Base-by-base conservation (phyloP, 805 yeast genomes). In the Henningerozyma blattae region DNA sequence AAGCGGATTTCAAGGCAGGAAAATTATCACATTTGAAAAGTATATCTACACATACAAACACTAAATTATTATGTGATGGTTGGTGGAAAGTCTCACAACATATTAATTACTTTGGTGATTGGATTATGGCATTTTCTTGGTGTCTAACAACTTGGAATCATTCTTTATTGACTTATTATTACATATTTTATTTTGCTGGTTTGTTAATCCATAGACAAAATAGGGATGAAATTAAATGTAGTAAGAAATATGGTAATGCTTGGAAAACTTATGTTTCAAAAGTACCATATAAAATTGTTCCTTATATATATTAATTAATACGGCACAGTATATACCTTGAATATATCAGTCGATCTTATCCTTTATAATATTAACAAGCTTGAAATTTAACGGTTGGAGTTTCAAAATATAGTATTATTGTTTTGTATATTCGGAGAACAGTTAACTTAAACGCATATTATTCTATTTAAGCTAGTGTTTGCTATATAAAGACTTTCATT, bases 51-150 rank as follows among this genome's bases (percentile, higher is more conserved):
- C 63, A 68, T 20, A 72, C 80, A 13, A 94, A 94, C 1, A 78
- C 94, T 18, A 81, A 73, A 50, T 67, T 91, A 42, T 61, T 91
- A 30, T 71, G 76, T 35, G 91, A 85, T 48, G 95, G 97, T 3
- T 91, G 97, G 98, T 91, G 98, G 98, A 81, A 80, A 2, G 56
- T 66, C 15, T 76, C 94, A 5, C 94, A 94, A 45, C 98, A 91
- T 56, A 85, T 84, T 52, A 91, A 91, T 54, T 91, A 91, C 58
- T 69, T 87, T 38, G 98, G 98, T 28, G 98, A 91, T 61, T 85
- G 95, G 87, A 54, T 91, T 28, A 77, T 86, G 50, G 84, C 95
- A 0, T 67, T 82, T 64, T 75, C 93, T 30, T 89, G 95, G 94
- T 85, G 95, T 56, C 64, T 91, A 42, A 78, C 94, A 8, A 84